A percentile compares a stretch with the other conserved stretches of the same genome.
phyloP scores from a whole-genome alignment of 306 rosid species.

The Rosa chinensis region DNA sequence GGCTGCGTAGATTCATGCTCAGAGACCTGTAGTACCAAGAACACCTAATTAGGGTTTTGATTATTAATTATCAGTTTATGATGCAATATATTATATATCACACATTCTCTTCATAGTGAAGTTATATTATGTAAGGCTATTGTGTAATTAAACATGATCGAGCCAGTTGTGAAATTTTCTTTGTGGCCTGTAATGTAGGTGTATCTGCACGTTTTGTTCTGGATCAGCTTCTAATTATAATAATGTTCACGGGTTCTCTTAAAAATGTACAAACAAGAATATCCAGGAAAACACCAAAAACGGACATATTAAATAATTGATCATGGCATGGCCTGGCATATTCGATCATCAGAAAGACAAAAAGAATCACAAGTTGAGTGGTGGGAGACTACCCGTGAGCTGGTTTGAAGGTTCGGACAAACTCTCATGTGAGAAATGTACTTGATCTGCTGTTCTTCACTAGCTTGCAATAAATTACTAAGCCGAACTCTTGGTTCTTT shows the following conservation, averaged over 20 bases:
- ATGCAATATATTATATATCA: not conserved
- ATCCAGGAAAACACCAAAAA: too few relatives aligned
- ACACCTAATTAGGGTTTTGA: not conserved
- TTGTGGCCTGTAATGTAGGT: too few relatives aligned
- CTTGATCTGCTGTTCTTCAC: too few relatives aligned
- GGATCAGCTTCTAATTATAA: not conserved
- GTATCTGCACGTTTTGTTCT: too few relatives aligned
- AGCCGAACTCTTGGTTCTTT: too few relatives aligned
- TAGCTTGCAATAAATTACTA: too few relatives aligned
- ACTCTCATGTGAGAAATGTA: too few relatives aligned
- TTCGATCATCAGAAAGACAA: not conserved
- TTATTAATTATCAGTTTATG: not conserved
- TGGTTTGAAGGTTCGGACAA: not conserved
- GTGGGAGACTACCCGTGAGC: not conserved
- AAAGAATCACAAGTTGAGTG: not conserved
- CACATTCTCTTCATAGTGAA: not conserved
- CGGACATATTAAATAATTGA: too few relatives aligned
- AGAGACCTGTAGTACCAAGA: conserved; percentile 8
- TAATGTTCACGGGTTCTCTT: not conserved
- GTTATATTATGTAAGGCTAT: not conserved
- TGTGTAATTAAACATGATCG: too few relatives aligned
- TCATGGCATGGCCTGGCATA: too few relatives aligned
- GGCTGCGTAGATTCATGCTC: conserved; percentile 54
- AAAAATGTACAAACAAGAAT: too few relatives aligned
- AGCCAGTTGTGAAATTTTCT: not conserved